Base-by-base conservation (phyloP, 2,329 filamentous ascomycete genomes). In the Aureobasidium sp. region DNA sequence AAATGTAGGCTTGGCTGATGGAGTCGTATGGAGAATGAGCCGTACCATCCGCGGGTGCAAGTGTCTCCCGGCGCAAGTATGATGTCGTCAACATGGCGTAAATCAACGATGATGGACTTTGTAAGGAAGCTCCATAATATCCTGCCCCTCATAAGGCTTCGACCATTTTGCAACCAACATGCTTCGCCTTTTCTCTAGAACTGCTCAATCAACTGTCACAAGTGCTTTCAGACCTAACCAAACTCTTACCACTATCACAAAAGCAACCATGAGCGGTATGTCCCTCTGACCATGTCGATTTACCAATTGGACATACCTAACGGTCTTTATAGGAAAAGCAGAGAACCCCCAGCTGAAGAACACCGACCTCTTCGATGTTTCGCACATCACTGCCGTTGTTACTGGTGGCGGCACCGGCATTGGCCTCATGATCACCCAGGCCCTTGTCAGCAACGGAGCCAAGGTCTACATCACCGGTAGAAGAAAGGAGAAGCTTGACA, bases 391-490 rank as follows among this genome's bases (percentile, higher is more conserved):
- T 5, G 76, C 76, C 13, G 64, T 78, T 15, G 76, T 78, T 9
- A 78, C 77, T 10, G 77, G 77, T n/a, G 76, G 77, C 30, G 75
- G 72, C 27, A 78, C 75, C 1, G 76, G 76, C 21, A 72, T 79
- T 60, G 75, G 71, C 15, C 62, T 74, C 29, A 73, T 74, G 72
- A 74, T 74, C 36, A 69, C 72, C 6, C 71, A 74, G 61, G 72
- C 72, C 2, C 66, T 74, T 2, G 67, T 71, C 6, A 58, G 68
- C 21, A 74, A 74, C 57, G 72, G 72, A 34, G 72, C 72, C 2
- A 74, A 79, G 66, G 77, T 79, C 10, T 79, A 79, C 67, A 79
- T 79, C 62, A 76, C 76, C 25, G 76, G 77, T 29, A 70, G 77
- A 32, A 74, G 76, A 53, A 69, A 76, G 62, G 76, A 79, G 63